Base-by-base conservation (phyloP, 768 basidiomycete species). In the Bullera alba region DNA sequence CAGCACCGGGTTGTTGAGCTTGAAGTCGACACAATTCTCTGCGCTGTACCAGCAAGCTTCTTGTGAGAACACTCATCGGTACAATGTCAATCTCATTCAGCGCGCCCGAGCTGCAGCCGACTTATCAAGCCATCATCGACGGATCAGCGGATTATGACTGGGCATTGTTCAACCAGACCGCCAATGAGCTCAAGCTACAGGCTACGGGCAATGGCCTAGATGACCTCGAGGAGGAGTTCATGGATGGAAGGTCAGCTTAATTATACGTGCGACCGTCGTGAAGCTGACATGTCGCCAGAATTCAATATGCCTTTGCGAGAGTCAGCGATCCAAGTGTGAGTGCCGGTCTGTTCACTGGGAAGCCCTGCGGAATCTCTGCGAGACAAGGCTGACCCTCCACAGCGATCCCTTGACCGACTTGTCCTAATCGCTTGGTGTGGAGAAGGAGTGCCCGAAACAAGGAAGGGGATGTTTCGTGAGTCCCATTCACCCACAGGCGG, bases 341-440 rank as follows among this genome's bases (percentile, higher is more conserved):
- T 56, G 12, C 12, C 10, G 70, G 1, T 19, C 29, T 6, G 21
- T 19, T 8, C 8, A 23, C 7, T 34, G 10, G 19, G 23, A 7
- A 34, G 17, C 2, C 37, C 22, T 12, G n/a, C n/a, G n/a, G n/a
- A n/a, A n/a, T n/a, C n/a, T n/a, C n/a, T n/a, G n/a, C 34, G 25
- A 3, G 30, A 8, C 15, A 16, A 27, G 1, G 26, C n/a, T 44
- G 28, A 42, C n/a, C 45, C n/a, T 16, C 19, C 14, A 29, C 46
- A 93, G 86, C 87, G 80, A 65, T 77, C 84, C 54, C 79, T 97
- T 2, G 78, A 84, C 38, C 96, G 95, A 75, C 88, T 92, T 55
- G 89, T 96, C 15, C 87, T 93, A 66, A 85, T 97, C 73, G 88
- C 90, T 63, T 95, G 93, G 92, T 90, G 89, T 60, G 93, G 93